phyloP scores from a whole-genome alignment of 1,284 basidiomycete genomes.

The Phlebopus sp. region DNA sequence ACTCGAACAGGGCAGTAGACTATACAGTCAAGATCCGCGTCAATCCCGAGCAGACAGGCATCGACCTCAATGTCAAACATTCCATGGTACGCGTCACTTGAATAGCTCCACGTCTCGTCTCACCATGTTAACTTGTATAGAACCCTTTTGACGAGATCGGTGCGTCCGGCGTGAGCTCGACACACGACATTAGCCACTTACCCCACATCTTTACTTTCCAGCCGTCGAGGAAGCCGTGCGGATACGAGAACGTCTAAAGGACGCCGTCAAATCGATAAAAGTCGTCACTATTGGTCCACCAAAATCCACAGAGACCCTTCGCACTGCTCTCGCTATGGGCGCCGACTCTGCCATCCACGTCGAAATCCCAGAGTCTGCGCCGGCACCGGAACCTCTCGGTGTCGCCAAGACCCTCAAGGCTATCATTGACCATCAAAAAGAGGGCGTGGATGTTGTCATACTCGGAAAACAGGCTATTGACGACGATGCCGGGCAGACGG shows the following conservation, averaged over 20 bases:
- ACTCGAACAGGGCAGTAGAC: slow-evolving; percentile 58
- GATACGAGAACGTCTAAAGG: slow-evolving; percentile 80
- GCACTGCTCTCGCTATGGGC: slow-evolving; percentile 97
- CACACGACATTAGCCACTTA: too few species aligned
- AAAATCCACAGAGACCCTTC: slow-evolving; percentile 88
- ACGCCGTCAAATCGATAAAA: slow-evolving; percentile 80
- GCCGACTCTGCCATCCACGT: slow-evolving; percentile 94
- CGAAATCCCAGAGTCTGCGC: slow-evolving; percentile 72
- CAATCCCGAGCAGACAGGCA: slow-evolving; percentile 86
- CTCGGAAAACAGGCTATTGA: slow-evolving; percentile 99
- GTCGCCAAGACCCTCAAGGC: slow-evolving; percentile 85
- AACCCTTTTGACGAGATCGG: slow-evolving; percentile 98
- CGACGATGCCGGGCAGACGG: slow-evolving; percentile 95
- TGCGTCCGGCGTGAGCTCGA: slow-evolving; percentile 37
- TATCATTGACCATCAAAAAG: slow-evolving; percentile 70
- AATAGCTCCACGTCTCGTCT: neutral
- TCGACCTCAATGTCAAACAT: slow-evolving; percentile 95
- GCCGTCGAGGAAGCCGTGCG: slow-evolving; percentile 98
- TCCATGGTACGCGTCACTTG: slow-evolving; percentile 75
- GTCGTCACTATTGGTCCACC: slow-evolving; percentile 91
- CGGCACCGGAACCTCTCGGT: slow-evolving; percentile 80
- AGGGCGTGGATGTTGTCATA: slow-evolving; percentile 83
- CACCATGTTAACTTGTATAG: slow-evolving; percentile 39
- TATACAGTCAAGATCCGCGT: slow-evolving; percentile 95
- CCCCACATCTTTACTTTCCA: slow-evolving; percentile 31